Evolutionary conservation across 768 basidiomycete genomes (phyloP).

Genomic region (Astraeus odoratus): DNA sequence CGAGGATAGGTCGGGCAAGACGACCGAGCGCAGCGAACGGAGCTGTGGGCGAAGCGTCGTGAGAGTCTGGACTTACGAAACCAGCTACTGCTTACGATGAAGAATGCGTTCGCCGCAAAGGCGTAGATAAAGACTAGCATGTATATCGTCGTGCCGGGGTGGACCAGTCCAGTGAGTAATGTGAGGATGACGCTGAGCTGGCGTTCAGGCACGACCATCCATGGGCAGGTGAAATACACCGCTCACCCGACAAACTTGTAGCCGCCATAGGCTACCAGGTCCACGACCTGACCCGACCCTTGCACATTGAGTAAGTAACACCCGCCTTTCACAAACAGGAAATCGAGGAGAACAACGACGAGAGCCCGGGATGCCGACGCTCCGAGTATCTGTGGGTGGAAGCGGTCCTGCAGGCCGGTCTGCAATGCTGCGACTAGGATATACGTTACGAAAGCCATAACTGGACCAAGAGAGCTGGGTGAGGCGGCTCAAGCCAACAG

Average conservation of each 20-base stretch:
- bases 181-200: slow-evolving; percentile 75
- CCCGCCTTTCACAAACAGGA: slow-evolving; percentile 81
- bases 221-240: slow-evolving; percentile 1
- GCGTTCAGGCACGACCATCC: background rate
- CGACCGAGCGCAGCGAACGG: slow-evolving; percentile 85
- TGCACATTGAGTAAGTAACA: slow-evolving; percentile 91
- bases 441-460: slow-evolving; percentile 95
- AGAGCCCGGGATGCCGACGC: slow-evolving; percentile 79
- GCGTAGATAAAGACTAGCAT: slow-evolving; percentile 73
- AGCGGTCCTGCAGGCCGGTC: slow-evolving; percentile 74
- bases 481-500: background rate
- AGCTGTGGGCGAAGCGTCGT: slow-evolving; percentile 42
- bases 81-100: slow-evolving; percentile 55
- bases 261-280: slow-evolving; percentile 87
- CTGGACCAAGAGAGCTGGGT: slow-evolving; percentile 32
- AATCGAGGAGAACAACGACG: slow-evolving; percentile 81
- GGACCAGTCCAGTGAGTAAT: slow-evolving; percentile 64
- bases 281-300: slow-evolving; percentile 62
- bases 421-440: slow-evolving; percentile 83
- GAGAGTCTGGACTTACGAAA: background rate
- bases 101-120: slow-evolving; percentile 87
- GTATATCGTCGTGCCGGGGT: slow-evolving; percentile 56
- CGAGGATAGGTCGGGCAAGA: slow-evolving; percentile 69
- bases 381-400: slow-evolving; percentile 87
- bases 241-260: slow-evolving; percentile 96